Evolutionary conservation across 2,329 filamentous ascomycete species (phyloP).

Genomic region (Xylariomycetidae sp.): DNA sequence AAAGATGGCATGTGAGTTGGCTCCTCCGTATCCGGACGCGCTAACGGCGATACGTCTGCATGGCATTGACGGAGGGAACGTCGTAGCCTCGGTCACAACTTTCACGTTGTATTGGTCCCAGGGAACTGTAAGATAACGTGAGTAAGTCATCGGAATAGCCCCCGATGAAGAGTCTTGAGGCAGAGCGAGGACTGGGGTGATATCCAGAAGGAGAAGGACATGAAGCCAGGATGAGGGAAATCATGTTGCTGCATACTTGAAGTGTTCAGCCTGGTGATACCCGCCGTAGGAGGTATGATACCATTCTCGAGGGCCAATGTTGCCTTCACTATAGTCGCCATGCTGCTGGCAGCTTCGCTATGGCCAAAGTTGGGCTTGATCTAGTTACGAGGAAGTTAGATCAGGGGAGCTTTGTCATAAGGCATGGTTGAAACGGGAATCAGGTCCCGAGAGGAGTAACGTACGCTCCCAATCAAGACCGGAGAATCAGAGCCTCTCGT

Average conservation of each 20-base stretch:
- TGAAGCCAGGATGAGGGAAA: too few relatives aligned
- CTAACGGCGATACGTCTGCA: slow-evolving; percentile 5
- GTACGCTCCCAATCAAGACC: too few relatives aligned
- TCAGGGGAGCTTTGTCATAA: too few relatives aligned
- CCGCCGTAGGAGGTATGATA: slow-evolving; percentile 9
- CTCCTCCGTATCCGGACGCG: slow-evolving; percentile 8
- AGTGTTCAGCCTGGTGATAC: slow-evolving; percentile 10
- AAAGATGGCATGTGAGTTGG: slow-evolving; percentile 6
- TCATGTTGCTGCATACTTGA: too few relatives aligned
- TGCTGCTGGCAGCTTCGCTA: slow-evolving; percentile 14
- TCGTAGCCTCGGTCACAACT: slow-evolving; percentile 3
- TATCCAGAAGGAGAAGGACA: too few relatives aligned
- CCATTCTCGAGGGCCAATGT: slow-evolving; percentile 7
- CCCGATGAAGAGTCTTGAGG: too few relatives aligned
- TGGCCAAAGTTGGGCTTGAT: slow-evolving; percentile 15
- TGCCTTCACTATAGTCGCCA: slow-evolving; percentile 15
- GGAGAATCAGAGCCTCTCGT: too few relatives aligned
- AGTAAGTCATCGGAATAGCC: slow-evolving; percentile 12
- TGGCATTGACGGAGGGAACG: background rate
- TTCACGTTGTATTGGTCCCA: slow-evolving; percentile 2
- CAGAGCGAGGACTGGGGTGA: too few relatives aligned
- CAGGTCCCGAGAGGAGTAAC: too few relatives aligned
- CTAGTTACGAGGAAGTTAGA: too few relatives aligned
- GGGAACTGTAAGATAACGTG: slow-evolving; percentile 1
- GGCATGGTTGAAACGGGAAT: too few relatives aligned